These are phyloP conservation scores for Colletotrichum destructivum DNA, from an alignment of 2,329 filamentous ascomycete species.

Conservation along the genomic window DNA sequence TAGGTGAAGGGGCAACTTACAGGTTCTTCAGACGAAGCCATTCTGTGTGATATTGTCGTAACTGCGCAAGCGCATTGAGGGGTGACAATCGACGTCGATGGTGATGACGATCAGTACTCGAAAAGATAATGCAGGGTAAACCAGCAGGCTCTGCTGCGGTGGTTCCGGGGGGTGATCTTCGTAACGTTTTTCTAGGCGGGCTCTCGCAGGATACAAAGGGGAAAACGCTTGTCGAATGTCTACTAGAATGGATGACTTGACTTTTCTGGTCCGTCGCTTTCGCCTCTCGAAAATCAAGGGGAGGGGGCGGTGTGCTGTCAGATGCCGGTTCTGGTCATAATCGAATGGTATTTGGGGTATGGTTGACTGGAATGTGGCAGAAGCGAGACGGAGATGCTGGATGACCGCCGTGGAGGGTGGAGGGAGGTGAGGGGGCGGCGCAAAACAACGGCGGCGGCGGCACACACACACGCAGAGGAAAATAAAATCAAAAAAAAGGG, in stretches of 20 bases:
- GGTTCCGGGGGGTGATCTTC: slow-evolving; percentile 1
- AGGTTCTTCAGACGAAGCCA: slow-evolving; percentile 43
- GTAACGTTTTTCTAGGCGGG: slow-evolving; percentile 10
- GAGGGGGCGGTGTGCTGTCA: slow-evolving; percentile 16
- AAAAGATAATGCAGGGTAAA: slow-evolving; percentile 20
- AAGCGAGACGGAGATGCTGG: slow-evolving; percentile 16
- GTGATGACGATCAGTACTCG: slow-evolving; percentile 20
- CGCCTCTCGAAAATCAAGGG: slow-evolving; percentile 6
- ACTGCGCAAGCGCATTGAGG: slow-evolving; percentile 33
- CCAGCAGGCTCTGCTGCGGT: slow-evolving; percentile 23
- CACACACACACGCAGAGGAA: slow-evolving; percentile 26
- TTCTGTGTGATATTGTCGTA: slow-evolving; percentile 30
- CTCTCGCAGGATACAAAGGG: slow-evolving; percentile 35
- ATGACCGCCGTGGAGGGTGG: slow-evolving; percentile 10
- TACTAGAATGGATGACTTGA: slow-evolving; percentile 39
- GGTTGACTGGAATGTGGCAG: slow-evolving; percentile 36
- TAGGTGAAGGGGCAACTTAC: slow-evolving; percentile 24
- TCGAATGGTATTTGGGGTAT: slow-evolving; percentile 15
- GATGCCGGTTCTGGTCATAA: slow-evolving; percentile 31
- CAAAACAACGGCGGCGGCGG: slow-evolving; percentile 31
- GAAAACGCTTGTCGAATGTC: slow-evolving; percentile 35
- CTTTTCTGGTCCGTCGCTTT: slow-evolving; percentile 15
- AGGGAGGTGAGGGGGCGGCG: slow-evolving; percentile 25
- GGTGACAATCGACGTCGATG: slow-evolving; percentile 12
- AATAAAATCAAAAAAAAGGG: slow-evolving; percentile 33